Base-by-base conservation (phyloP, 352 stramenopile species). In the Phytophthora kernoviae region DNA sequence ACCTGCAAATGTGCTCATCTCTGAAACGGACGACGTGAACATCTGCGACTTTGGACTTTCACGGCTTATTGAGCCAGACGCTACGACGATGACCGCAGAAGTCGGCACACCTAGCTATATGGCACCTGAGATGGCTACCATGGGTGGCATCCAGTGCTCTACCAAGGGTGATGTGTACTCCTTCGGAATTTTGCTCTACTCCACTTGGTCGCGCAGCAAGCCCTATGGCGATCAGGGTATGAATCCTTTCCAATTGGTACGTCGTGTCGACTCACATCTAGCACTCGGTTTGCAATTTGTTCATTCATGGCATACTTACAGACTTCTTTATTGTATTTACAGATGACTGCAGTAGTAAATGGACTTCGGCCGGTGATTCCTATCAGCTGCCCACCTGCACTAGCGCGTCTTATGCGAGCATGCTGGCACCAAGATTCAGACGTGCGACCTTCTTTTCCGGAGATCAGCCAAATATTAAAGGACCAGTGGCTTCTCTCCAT, bases 41-140 rank as follows among this genome's bases (percentile, higher is more conserved):
- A 91, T 98, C 46, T 98, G 93, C 55, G 93, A 98, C 70, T 98
- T 98, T 75, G 94, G 94, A 1, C 84, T 98, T 18, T 96, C 86
- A 24, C 62, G 86, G 9, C 71, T 95, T 36, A 93, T 95, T 39
- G 86, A 95, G 47, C 82, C 84, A 1, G 86, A 95, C 36, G 88
- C 84, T 41, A 95, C 83, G 8, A 89, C 82, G 5, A 95, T 95
- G 86, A 95, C 86, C 2, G 86, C 86, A 26, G 86, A 95, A 62
- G 87, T 96, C 42, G 87, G 86, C 22, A 97, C 89, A 24, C 89
- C 89, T 14, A 95, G 87, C 42, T 97, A 95, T 56, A 96, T 96
- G 87, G 87, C 87, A 33, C 89, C 89, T 2, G 89, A 97, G 65
- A 96, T 97, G 88, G 88, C 88, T 14, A 95, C 86, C 7, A 95